Conservation (phyloP, 1,284 basidiomycete species). For the Cutaneotrichosporon sp. region DNA sequence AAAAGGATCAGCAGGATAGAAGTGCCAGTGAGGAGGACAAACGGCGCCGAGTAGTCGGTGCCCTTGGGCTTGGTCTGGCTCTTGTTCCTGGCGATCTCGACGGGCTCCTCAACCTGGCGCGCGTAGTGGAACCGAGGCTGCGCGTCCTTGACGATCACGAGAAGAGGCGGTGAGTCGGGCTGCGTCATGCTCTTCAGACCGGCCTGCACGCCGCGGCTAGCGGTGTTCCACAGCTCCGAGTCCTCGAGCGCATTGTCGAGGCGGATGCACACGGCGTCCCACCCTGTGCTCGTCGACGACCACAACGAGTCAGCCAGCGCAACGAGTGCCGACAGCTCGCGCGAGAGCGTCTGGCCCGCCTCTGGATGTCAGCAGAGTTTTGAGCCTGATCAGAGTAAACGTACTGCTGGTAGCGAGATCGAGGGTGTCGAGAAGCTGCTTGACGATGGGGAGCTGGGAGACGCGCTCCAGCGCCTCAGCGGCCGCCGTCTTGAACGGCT, state of each 20-base stretch:
- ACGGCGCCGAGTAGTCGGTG: constrained; percentile 29
- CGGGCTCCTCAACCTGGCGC: constrained; percentile 21
- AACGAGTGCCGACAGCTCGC: constrained; percentile 47
- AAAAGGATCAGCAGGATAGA: constrained; percentile 36
- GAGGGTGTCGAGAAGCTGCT: constrained; percentile 22
- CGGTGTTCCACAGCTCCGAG: constrained; percentile 43
- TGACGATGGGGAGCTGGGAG: constrained; percentile 18
- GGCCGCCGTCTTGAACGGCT: constrained; percentile 19
- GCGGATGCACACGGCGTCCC: constrained; percentile 48
- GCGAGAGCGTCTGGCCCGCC: constrained; percentile 39
- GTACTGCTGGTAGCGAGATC: constrained; percentile 11
- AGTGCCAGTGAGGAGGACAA: constrained; percentile 47
- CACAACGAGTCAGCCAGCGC: constrained; percentile 47
- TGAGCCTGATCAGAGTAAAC: background rate
- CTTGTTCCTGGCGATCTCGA: constrained; percentile 33
- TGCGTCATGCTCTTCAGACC: constrained; percentile 49
- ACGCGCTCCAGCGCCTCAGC: constrained; percentile 16
- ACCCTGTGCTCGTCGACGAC: constrained; percentile 27
- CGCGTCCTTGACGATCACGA: constrained; percentile 43
- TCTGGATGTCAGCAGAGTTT: constrained; percentile 32
- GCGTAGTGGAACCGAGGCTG: constrained; percentile 9
- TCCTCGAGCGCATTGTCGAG: constrained; percentile 34
- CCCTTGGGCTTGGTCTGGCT: constrained; percentile 42
- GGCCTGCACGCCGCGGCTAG: constrained; percentile 41
- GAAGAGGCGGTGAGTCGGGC: constrained; percentile 43